Evolutionary conservation across 441 rosid species (phyloP).

Genomic region (Euphorbia corollata): DNA sequence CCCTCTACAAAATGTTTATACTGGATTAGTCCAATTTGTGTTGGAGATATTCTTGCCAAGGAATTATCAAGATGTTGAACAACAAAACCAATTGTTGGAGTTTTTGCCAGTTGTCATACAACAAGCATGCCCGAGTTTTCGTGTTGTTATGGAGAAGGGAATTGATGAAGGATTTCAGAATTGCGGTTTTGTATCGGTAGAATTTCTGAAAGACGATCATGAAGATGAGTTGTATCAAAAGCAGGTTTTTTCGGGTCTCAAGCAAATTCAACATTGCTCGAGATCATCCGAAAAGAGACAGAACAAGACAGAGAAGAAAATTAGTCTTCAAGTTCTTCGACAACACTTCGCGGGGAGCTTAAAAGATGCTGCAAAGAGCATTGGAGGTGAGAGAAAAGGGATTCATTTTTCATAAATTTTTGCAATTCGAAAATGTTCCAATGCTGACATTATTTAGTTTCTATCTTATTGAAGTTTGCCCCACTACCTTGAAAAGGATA

Average conservation of each 20-base stretch:
- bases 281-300: conserved; percentile 32
- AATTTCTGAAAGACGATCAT: neutral
- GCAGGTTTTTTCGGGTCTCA: conserved; percentile 30
- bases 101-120: conserved; percentile 38
- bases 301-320: conserved; percentile 60
- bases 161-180: conserved; percentile 36
- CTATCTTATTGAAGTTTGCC: conserved; percentile 62
- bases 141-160: conserved; percentile 24
- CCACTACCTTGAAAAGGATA: conserved; percentile 83
- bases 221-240: conserved; percentile 15
- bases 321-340: conserved; percentile 64
- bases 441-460: conserved; percentile 10
- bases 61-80: conserved; percentile 40
- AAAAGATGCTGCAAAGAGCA: conserved; percentile 80
- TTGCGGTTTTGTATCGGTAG: conserved; percentile 26
- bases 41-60: conserved; percentile 72
- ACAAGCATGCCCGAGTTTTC: conserved; percentile 44
- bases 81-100: conserved; percentile 40
- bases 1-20: conserved; percentile 41
- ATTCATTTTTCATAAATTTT: neutral
- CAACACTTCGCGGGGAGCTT: conserved; percentile 84
- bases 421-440: neutral
- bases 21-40: conserved; percentile 48
- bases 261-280: conserved; percentile 5
- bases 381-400: conserved; percentile 52